These are phyloP conservation scores for Phyllosticta capitalensis DNA, from an alignment of 2,329 filamentous ascomycete genomes.

Conservation along the genomic window DNA sequence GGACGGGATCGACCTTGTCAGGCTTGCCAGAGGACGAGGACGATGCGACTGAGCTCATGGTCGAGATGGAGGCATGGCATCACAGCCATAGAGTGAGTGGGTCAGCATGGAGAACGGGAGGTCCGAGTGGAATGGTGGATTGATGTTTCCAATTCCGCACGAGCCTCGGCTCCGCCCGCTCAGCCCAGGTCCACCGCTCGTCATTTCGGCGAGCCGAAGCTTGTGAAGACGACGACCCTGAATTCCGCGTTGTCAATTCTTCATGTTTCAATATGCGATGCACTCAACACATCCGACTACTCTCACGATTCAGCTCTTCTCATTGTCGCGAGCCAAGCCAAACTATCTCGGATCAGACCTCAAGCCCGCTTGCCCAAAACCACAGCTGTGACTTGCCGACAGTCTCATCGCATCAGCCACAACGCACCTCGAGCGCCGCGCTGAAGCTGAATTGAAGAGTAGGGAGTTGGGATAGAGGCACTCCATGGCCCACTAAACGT, in stretches of 20 bases:
- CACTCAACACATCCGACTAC: no score
- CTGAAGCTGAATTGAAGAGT: neutral
- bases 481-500: neutral
- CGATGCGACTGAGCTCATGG: constrained; percentile 25
- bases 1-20: constrained; percentile 52
- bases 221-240: neutral
- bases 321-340: neutral
- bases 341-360: neutral
- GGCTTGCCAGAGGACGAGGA: constrained; percentile 21
- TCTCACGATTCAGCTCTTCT: no score
- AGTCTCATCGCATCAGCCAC: neutral
- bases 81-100: neutral
- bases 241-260: no score
- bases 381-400: neutral
- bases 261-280: no score
- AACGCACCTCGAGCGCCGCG: neutral
- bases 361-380: neutral
- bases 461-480: neutral
- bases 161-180: neutral
- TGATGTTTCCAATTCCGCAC: neutral
- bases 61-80: constrained; percentile 9
- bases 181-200: neutral
- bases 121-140: neutral
- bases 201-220: neutral
- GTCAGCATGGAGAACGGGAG: neutral